Conservation (phyloP, 2,329 filamentous ascomycete genomes). For the Acarospora socialis region DNA sequence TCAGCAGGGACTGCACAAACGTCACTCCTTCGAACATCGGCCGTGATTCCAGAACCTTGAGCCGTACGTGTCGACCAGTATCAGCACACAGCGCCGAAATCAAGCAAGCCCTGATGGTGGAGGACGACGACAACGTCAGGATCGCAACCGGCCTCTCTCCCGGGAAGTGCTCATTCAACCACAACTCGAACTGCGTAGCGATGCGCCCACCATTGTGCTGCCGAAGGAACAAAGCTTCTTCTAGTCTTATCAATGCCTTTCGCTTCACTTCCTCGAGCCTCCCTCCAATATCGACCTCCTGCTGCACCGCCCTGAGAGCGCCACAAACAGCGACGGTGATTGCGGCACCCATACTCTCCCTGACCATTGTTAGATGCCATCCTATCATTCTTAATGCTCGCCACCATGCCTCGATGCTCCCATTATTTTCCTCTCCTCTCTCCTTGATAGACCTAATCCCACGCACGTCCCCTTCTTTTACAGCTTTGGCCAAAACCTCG, state of each 20-base stretch:
- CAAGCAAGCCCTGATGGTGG: conserved; percentile 35
- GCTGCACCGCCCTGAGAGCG: conserved; percentile 29
- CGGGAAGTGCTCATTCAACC: conserved; percentile 16
- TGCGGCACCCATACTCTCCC: conserved; percentile 52
- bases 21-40: conserved; percentile 51
- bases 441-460: conserved; percentile 15
- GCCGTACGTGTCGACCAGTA: conserved; percentile 20
- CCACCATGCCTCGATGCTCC: conserved; percentile 37
- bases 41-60: conserved; percentile 52
- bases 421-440: conserved; percentile 12
- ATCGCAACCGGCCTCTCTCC: conserved; percentile 28
- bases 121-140: conserved; percentile 49
- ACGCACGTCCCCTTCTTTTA: conserved; percentile 21
- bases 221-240: conserved; percentile 15
- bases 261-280: too few species aligned
- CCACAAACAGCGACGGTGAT: conserved; percentile 38
- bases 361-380: conserved; percentile 52
- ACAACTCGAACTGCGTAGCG: conserved; percentile 15
- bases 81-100: conserved; percentile 30
- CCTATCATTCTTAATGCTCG: conserved; percentile 38
- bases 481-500: conserved; percentile 33
- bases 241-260: conserved; percentile 7
- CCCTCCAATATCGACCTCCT: conserved; percentile 2
- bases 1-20: conserved; percentile 34
- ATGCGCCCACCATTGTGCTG: conserved; percentile 19